Conservation (phyloP, 768 basidiomycete species). For the Kwoniella dendrophila region DNA sequence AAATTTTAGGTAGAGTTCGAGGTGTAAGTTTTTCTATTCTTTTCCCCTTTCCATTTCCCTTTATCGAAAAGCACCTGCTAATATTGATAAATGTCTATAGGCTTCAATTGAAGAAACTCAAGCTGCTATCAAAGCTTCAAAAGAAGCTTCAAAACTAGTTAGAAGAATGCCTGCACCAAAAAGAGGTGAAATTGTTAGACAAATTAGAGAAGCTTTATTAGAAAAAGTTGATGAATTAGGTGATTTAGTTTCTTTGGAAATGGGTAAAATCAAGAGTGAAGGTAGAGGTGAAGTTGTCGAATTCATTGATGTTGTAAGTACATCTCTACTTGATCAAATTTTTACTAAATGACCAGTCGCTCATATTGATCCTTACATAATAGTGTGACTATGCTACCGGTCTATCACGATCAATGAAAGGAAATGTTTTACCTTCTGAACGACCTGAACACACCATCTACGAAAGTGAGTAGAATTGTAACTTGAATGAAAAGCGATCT, state of each 20-base stretch:
- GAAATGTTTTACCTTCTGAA: constrained; percentile 81
- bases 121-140: constrained; percentile 67
- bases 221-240: constrained; percentile 64
- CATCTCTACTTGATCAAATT: background rate
- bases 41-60: background rate
- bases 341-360: background rate
- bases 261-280: constrained; percentile 82
- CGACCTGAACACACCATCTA: constrained; percentile 86
- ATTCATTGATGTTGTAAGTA: constrained; percentile 85
- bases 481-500: too few relatives aligned
- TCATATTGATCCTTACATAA: background rate
- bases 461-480: constrained; percentile 65
- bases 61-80: too few relatives aligned
- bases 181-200: constrained; percentile 82
- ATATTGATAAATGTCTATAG: too few relatives aligned
- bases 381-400: constrained; percentile 95
- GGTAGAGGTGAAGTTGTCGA: constrained; percentile 93
- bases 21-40: constrained; percentile 61
- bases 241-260: constrained; percentile 55
- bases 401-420: constrained; percentile 91
- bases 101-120: constrained; percentile 75
- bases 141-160: constrained; percentile 72
- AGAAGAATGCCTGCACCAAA: constrained; percentile 80
- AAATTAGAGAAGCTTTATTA: constrained; percentile 79
- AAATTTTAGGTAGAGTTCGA: constrained; percentile 73